Conservation (phyloP, 371 early-diverging fungal species). For the Dentiscutata heterogama region DNA sequence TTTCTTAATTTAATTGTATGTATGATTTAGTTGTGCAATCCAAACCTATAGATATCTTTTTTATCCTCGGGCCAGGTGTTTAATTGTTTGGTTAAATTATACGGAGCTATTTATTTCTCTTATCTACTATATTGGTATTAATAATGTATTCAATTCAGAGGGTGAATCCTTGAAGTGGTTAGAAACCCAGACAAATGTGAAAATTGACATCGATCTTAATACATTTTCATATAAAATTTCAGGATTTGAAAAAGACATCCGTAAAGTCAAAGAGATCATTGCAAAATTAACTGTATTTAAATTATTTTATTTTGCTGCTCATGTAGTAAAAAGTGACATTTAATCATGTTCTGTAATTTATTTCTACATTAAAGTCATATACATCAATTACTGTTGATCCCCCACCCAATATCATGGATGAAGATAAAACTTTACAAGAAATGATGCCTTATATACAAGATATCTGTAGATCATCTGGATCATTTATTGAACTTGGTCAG, state of each 20-base stretch:
- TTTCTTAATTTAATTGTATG: slow-evolving; percentile 7
- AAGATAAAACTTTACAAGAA: slow-evolving; percentile 25
- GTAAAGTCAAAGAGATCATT: slow-evolving; percentile 40
- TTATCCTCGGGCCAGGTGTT: slow-evolving; percentile 34
- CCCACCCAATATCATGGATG: slow-evolving; percentile 30
- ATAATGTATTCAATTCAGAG: slow-evolving; percentile 4
- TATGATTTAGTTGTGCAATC: slow-evolving; percentile 18
- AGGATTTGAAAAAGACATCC: neutral
- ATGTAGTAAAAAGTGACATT: neutral
- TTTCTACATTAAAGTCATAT: neutral
- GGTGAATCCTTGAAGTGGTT: slow-evolving; percentile 29
- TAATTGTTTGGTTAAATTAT: neutral
- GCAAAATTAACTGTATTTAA: slow-evolving; percentile 27
- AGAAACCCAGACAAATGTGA: slow-evolving; percentile 19
- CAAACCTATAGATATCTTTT: slow-evolving; percentile 29
- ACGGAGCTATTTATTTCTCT: neutral
- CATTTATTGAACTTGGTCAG: slow-evolving; percentile 27
- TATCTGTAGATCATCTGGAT: slow-evolving; percentile 23
- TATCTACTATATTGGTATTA: neutral
- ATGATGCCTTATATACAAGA: slow-evolving; percentile 40
- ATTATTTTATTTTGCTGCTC: neutral
- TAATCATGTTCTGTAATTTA: neutral
- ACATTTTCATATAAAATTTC: slow-evolving; percentile 26
- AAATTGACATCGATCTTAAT: slow-evolving; percentile 23
- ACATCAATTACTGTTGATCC: neutral